Evolutionary conservation across 2,329 filamentous ascomycete species (phyloP).

Genomic region (Rhynchosporium secalis): DNA sequence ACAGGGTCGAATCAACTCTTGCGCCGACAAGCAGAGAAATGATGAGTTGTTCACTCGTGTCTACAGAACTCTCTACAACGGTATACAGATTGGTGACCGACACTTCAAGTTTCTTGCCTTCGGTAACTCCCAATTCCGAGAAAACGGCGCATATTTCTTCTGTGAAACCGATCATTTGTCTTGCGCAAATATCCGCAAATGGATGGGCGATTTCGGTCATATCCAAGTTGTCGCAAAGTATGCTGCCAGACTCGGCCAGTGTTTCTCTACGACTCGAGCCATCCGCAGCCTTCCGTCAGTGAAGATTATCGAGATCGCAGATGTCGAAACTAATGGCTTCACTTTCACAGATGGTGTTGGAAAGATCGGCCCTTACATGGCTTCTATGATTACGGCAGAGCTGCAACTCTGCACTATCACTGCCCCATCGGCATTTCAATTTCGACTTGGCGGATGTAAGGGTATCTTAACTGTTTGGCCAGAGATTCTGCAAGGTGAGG

Average conservation of each 20-base stretch:
- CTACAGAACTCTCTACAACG: slow-evolving; percentile 68
- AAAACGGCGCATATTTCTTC: slow-evolving; percentile 93
- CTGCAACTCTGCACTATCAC: slow-evolving; percentile 60
- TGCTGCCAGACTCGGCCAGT: slow-evolving; percentile 86
- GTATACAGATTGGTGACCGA: slow-evolving; percentile 79
- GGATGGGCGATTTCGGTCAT: slow-evolving; percentile 83
- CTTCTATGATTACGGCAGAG: slow-evolving; percentile 70
- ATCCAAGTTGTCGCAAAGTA: slow-evolving; percentile 88
- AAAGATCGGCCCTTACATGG: slow-evolving; percentile 80
- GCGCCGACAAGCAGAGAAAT: slow-evolving; percentile 52
- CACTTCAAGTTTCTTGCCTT: slow-evolving; percentile 90
- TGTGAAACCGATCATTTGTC: slow-evolving; percentile 65
- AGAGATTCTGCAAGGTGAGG: slow-evolving; percentile 62
- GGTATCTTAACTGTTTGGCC: slow-evolving; percentile 80
- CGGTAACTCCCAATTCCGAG: slow-evolving; percentile 91
- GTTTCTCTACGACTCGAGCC: slow-evolving; percentile 87
- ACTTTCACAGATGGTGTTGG: slow-evolving; percentile 92
- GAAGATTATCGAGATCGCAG: slow-evolving; percentile 58
- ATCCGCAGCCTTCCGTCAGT: slow-evolving; percentile 63
- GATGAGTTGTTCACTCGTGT: slow-evolving; percentile 75
- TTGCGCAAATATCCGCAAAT: slow-evolving; percentile 74
- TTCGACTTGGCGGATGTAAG: slow-evolving; percentile 89
- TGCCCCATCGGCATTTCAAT: slow-evolving; percentile 83
- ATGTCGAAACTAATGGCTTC: slow-evolving; percentile 65
- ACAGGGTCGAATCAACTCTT: slow-evolving; percentile 59